These are phyloP conservation scores for Tilletia horrida DNA, from an alignment of 1,284 basidiomycete genomes.

Conservation along the genomic window DNA sequence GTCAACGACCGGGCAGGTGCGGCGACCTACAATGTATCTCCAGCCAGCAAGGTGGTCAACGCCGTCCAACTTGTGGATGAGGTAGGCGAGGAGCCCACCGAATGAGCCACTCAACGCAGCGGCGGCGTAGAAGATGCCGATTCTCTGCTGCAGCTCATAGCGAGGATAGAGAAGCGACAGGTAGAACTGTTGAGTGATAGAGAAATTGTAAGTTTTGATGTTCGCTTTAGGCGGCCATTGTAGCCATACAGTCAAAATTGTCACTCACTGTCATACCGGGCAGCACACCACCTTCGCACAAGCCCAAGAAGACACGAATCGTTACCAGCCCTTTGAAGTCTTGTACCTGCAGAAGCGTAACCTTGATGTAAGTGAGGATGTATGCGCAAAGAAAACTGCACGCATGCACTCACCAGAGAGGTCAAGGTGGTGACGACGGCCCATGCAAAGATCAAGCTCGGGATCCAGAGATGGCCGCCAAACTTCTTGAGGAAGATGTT, in stretches of 20 bases:
- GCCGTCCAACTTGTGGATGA: constrained; percentile 39
- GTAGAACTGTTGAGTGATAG: constrained; percentile 28
- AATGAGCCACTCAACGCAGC: constrained; percentile 26
- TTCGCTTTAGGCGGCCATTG: too few relatives aligned
- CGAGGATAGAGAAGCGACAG: constrained; percentile 38
- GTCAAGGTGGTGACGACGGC: constrained; percentile 22
- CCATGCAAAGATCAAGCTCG: constrained; percentile 11
- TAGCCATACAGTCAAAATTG: constrained; percentile 30
- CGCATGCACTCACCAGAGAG: constrained; percentile 26
- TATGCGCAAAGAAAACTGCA: too few relatives aligned
- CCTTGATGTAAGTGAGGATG: constrained; percentile 36
- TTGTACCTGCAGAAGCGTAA: constrained; percentile 36
- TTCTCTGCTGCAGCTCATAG: constrained; percentile 34
- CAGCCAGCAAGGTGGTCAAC: constrained; percentile 31
- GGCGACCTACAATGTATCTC: constrained; percentile 28
- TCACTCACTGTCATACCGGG: constrained; percentile 49
- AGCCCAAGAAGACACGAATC: constrained; percentile 32
- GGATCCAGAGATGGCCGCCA: constrained; percentile 39
- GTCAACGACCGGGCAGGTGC: too few relatives aligned
- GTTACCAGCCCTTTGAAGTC: constrained; percentile 22
- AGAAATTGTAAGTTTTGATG: too few relatives aligned
- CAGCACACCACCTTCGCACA: constrained; percentile 43
- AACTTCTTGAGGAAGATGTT: constrained; percentile 52
- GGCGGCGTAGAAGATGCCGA: constrained; percentile 39
- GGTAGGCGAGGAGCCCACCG: constrained; percentile 35